A percentile compares a stretch with the other conserved stretches of the same genome.
phyloP scores from a whole-genome alignment of 768 basidiomycete species.

The Roridomyces roridus region DNA sequence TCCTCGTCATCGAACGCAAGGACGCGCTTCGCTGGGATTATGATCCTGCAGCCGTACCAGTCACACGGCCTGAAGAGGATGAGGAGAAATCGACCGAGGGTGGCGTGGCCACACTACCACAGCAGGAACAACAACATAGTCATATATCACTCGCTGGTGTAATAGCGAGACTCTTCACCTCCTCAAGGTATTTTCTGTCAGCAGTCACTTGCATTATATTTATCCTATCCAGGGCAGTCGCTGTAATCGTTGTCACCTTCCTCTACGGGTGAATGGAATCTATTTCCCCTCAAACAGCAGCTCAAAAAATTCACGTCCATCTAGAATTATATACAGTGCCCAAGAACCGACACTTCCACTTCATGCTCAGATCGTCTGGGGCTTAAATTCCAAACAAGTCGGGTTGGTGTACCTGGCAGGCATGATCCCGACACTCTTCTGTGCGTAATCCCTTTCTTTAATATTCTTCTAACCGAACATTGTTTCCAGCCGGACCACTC shows the following conservation, averaged over 20 bases:
- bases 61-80: conserved; percentile 11
- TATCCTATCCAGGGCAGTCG: conserved; percentile 60
- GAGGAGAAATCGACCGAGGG: background rate
- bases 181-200: conserved; percentile 33
- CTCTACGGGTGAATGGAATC: conserved; percentile 59
- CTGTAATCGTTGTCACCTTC: conserved; percentile 50
- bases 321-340: conserved; percentile 54
- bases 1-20: conserved; percentile 63
- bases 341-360: conserved; percentile 66
- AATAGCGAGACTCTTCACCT: conserved; percentile 46
- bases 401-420: conserved; percentile 74
- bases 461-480: background rate
- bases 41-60: conserved; percentile 41
- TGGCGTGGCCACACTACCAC: background rate
- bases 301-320: background rate
- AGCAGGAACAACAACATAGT: background rate
- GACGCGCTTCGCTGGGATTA: conserved; percentile 55
- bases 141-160: conserved; percentile 47
- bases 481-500: conserved; percentile 56
- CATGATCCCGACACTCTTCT: conserved; percentile 68
- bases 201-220: too few species aligned
- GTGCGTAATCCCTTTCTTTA: conserved; percentile 42
- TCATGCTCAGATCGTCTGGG: conserved; percentile 57
- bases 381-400: conserved; percentile 52
- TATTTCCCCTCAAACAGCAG: background rate